These are phyloP conservation scores for Annona cherimola DNA, from an alignment of 164 flowering plant species.

Conservation along the genomic window DNA sequence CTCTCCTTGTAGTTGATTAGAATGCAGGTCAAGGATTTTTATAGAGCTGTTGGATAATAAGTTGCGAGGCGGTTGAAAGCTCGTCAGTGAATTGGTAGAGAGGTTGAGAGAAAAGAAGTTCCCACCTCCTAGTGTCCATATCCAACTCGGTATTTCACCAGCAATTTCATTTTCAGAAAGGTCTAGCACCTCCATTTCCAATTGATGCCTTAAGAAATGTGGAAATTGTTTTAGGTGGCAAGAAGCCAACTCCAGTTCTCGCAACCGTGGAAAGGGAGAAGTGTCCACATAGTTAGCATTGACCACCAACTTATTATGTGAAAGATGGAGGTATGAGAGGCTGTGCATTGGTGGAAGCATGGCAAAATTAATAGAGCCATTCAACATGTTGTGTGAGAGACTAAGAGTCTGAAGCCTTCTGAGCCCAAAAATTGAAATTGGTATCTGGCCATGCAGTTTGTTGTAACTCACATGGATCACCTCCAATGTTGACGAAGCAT, in stretches of 20 bases:
- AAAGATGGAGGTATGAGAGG: constrained; percentile 27
- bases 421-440: constrained; percentile 21
- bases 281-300: neutral
- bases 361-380: constrained; percentile 14
- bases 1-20: constrained; percentile 22
- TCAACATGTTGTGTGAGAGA: constrained; percentile 31
- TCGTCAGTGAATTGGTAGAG: constrained; percentile 19
- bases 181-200: constrained; percentile 22
- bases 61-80: no score
- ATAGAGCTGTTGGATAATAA: neutral
- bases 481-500: constrained; percentile 10
- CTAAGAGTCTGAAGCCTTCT: constrained; percentile 9
- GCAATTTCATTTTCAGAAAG: constrained; percentile 37
- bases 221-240: constrained; percentile 32
- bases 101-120: constrained; percentile 27
- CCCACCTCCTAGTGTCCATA: constrained; percentile 19
- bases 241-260: constrained; percentile 30
- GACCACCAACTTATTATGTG: constrained; percentile 20
- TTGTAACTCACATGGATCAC: constrained; percentile 20
- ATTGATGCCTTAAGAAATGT: neutral
- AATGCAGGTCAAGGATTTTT: neutral
- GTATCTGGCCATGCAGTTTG: constrained; percentile 28
- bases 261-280: constrained; percentile 15
- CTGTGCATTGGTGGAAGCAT: constrained; percentile 13
- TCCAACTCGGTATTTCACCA: constrained; percentile 41